Base-by-base conservation (phyloP, 768 basidiomycete species). In the Mycena filopes region DNA sequence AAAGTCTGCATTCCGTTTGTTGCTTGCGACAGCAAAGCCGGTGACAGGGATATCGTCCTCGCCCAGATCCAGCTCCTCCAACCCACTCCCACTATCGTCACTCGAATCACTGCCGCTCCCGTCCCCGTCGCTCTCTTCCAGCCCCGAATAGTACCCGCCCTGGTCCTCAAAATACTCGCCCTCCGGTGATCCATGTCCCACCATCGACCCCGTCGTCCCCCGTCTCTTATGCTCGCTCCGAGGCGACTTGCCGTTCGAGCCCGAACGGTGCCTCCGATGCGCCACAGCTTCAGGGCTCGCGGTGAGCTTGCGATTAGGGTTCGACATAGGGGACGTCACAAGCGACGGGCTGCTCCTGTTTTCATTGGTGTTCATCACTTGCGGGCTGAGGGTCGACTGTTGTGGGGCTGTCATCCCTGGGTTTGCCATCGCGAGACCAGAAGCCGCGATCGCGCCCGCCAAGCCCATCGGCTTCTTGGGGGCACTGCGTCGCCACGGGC, bases 1-100 rank as follows among this genome's bases (percentile, higher is more conserved):
- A 76, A 99, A 99, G 73, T 99, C 97, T 3, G 91, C 88, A 73
- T 99, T 98, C 57, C 98, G 81, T 75, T 94, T 95, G 71, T 89
- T 94, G 76, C 95, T 98, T 11, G 97, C 98, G 23, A 99, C 96
- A 0, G 98, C 96, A 75, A 99, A 99, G 3, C 97, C 96, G 8
- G 95, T 97, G 6, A 98, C 94, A 2, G 96, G 91, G 16, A 95
- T 94, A 72, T 94, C 92, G 57, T 91, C 89, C 53, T 88, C 84
- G 58, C 85, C 88, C 28, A 91, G 59, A 66, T 82, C 83, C 63
- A 85, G 62, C 36, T 80, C 79, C 60, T 69, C 68, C 47, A 69
- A 36, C 20, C 51, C 68, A 38, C 64, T 69, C 25, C 60, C 68
- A 33, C 64, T 65, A 60, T 82, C 82, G 33, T 71, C 72, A 36